phyloP scores from a whole-genome alignment of 371 early-diverging fungal species.

The Coemansia linderi region DNA sequence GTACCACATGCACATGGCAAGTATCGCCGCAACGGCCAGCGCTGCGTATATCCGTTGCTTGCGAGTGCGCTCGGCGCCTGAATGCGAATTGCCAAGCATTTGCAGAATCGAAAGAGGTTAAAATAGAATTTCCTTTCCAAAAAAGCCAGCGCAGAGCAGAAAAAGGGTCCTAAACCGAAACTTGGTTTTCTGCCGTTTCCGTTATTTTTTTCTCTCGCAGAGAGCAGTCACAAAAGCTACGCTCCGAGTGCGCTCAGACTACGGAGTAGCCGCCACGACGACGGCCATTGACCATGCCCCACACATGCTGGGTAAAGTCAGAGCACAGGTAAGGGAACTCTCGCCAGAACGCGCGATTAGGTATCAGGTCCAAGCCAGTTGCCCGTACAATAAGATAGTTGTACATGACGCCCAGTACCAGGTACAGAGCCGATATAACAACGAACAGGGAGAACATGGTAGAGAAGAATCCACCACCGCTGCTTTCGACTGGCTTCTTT shows the following conservation, averaged over 20 bases:
- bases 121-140: not conserved
- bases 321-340: slow-evolving; percentile 52
- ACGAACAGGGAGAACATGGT: slow-evolving; percentile 35
- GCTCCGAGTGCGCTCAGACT: slow-evolving; percentile 12
- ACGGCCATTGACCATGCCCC: slow-evolving; percentile 41
- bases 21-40: not conserved
- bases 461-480: slow-evolving; percentile 45
- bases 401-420: slow-evolving; percentile 55
- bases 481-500: slow-evolving; percentile 20
- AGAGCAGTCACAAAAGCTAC: not conserved
- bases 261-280: slow-evolving; percentile 53
- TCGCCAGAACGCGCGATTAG: slow-evolving; percentile 54
- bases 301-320: slow-evolving; percentile 54
- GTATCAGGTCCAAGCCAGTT: slow-evolving; percentile 52
- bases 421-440: slow-evolving; percentile 33
- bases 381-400: slow-evolving; percentile 41
- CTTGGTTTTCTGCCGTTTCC: not conserved
- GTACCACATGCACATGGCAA: not conserved
- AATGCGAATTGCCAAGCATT: not conserved
- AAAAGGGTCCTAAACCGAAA: not conserved
- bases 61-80: not conserved
- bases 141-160: not conserved
- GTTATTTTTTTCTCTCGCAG: not conserved
- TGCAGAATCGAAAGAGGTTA: not conserved
- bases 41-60: not conserved